These are phyloP conservation scores for Borovskyia barvae DNA, from an alignment of 208 protist genomes.

Conservation along the genomic window DNA sequence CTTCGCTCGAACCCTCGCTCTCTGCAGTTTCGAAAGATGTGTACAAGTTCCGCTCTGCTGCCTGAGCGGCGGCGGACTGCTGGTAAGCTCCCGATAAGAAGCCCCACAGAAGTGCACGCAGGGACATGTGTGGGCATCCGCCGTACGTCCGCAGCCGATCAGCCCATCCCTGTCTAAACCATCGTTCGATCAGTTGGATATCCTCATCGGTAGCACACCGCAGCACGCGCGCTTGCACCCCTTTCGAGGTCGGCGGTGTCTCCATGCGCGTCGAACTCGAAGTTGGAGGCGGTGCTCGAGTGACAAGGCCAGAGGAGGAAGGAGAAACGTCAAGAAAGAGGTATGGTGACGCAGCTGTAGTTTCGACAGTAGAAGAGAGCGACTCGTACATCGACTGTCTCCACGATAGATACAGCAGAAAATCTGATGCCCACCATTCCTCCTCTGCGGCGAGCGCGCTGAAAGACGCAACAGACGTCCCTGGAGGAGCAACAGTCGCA, in stretches of 20 bases:
- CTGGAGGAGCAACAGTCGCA: background rate
- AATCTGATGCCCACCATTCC: slow-evolving; percentile 12
- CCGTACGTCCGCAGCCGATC: slow-evolving; percentile 7
- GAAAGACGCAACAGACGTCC: background rate
- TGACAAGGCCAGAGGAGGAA: no score
- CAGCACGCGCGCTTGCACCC: no score
- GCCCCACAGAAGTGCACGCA: slow-evolving; percentile 39
- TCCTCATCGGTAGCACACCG: no score
- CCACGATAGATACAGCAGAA: slow-evolving; percentile 12
- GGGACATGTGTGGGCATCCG: slow-evolving; percentile 19
- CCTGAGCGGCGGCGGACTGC: slow-evolving; percentile 11
- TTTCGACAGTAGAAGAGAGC: background rate
- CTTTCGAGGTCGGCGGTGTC: no score
- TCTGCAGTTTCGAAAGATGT: no score
- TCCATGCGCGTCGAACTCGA: no score
- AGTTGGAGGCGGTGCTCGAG: no score
- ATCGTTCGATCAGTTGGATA: background rate
- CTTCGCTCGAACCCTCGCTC: no score
- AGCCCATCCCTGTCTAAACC: slow-evolving; percentile 18
- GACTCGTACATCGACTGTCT: background rate
- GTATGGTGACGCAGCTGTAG: background rate
- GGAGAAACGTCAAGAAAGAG: no score
- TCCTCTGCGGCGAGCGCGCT: slow-evolving; percentile 2
- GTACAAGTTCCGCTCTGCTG: slow-evolving; percentile 8
- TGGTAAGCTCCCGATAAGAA: slow-evolving; percentile 46